A percentile compares a stretch with the other conserved stretches of the same genome.
phyloP scores from a whole-genome alignment of 208 protist genomes.

The Tritrichomonas musculus region DNA sequence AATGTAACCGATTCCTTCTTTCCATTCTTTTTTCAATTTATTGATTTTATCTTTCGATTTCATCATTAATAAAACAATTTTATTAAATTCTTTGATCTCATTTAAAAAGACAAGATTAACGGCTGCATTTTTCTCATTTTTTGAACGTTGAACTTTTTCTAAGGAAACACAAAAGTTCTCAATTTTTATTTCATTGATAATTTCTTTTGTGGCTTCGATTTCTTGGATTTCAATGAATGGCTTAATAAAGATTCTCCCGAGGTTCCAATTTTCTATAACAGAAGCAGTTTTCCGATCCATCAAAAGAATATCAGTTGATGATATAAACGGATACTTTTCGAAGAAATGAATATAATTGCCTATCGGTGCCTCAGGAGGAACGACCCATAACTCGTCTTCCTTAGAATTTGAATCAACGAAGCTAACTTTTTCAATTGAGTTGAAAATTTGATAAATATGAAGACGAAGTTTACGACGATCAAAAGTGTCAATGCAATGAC shows the following conservation, averaged over 20 bases:
- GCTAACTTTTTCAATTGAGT: not conserved
- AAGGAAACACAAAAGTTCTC: no score
- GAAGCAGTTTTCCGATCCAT: not conserved
- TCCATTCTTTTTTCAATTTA: no score
- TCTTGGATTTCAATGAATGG: not conserved
- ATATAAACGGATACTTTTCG: not conserved
- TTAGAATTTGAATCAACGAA: not conserved
- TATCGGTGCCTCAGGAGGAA: not conserved
- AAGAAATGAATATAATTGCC: not conserved
- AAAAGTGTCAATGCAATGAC: not conserved
- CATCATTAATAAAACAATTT: no score
- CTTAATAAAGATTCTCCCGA: not conserved
- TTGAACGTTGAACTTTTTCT: no score
- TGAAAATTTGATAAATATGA: not conserved
- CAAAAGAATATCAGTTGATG: not conserved
- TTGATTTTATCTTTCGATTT: no score
- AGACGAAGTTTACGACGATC: not conserved
- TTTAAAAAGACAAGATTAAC: no score
- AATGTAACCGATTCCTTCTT: no score
- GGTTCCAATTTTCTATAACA: not conserved
- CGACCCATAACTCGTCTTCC: not conserved
- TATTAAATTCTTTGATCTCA: no score
- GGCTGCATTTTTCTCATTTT: not conserved
- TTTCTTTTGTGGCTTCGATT: not conserved
- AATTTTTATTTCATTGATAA: not conserved